phyloP scores from a whole-genome alignment of 2,329 filamentous ascomycete species.

The Xylariaceae sp. region DNA sequence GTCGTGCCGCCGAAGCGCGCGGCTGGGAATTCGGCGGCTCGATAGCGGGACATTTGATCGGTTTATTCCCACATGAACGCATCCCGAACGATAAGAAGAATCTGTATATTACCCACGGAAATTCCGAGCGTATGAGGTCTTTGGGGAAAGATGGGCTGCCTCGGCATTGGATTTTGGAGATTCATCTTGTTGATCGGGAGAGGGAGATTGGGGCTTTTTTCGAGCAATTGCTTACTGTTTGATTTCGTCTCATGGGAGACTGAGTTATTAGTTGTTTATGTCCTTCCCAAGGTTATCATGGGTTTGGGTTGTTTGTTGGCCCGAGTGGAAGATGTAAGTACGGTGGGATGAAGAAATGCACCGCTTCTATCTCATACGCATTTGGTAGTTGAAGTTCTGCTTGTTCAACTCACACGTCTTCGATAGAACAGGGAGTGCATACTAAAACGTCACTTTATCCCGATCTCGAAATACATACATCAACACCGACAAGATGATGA shows the following conservation, averaged over 20 bases:
- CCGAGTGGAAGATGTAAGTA: too few species aligned
- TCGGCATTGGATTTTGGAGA: slow-evolving; percentile 47
- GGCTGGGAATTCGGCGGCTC: slow-evolving; percentile 42
- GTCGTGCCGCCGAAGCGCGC: slow-evolving; percentile 32
- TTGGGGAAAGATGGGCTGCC: slow-evolving; percentile 37
- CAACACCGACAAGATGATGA: too few species aligned
- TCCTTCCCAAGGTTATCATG: background rate
- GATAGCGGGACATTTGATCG: slow-evolving; percentile 45
- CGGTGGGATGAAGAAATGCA: too few species aligned
- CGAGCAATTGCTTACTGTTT: slow-evolving; percentile 35
- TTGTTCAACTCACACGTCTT: too few species aligned
- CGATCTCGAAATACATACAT: too few species aligned
- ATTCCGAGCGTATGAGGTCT: slow-evolving; percentile 36
- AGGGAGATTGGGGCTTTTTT: slow-evolving; percentile 38
- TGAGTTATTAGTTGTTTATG: background rate
- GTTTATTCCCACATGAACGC: slow-evolving; percentile 45
- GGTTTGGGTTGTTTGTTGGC: too few species aligned
- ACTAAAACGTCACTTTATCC: too few species aligned
- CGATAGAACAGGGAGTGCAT: too few species aligned
- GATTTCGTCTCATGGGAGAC: background rate
- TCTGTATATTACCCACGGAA: slow-evolving; percentile 42
- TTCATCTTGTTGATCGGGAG: slow-evolving; percentile 40
- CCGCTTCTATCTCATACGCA: too few species aligned
- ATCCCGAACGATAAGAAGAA: slow-evolving; percentile 42
- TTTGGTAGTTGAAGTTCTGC: too few species aligned